Evolutionary conservation across 139 green algal genomes (phyloP).

Genomic region (Micractinium conductrix): DNA sequence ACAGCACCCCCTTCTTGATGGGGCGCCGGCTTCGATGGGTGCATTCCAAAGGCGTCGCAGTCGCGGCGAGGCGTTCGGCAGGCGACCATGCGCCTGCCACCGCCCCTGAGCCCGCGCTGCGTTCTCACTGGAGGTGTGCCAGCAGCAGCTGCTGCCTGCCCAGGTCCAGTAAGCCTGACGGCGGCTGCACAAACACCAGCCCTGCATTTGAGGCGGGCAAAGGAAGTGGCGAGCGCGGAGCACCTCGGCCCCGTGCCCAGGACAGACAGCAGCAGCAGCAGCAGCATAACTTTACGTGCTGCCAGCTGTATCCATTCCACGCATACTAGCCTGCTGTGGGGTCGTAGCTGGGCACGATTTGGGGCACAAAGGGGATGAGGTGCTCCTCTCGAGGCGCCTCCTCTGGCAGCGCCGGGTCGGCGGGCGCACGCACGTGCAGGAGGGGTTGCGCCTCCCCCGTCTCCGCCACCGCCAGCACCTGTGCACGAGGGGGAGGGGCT

Average conservation of each 20-base stretch:
- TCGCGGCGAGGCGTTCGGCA: no score
- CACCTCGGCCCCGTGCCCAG: background rate
- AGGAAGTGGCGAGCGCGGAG: background rate
- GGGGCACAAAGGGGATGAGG: constrained; percentile 24
- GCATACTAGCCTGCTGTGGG: background rate
- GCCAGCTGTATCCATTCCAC: background rate
- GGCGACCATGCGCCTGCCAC: no score
- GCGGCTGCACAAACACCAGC: constrained; percentile 26
- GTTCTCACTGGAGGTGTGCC: constrained; percentile 19
- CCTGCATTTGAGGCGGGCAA: background rate
- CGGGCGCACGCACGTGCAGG: background rate
- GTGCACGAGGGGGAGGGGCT: background rate
- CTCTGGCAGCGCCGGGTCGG: background rate
- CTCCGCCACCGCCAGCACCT: constrained; percentile 23
- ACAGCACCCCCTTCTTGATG: no score
- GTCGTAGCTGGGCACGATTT: constrained; percentile 28
- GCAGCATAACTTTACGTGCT: background rate
- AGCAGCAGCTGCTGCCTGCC: constrained; percentile 36
- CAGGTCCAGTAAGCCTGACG: constrained; percentile 41
- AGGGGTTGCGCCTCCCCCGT: constrained; percentile 28
- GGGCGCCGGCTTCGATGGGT: no score
- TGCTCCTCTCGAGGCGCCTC: constrained; percentile 25
- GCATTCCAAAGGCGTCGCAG: no score
- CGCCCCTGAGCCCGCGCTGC: no score
- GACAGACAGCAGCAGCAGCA: background rate